Evolutionary conservation across 306 rosid species (phyloP).

Genomic region (Prunus mume): DNA sequence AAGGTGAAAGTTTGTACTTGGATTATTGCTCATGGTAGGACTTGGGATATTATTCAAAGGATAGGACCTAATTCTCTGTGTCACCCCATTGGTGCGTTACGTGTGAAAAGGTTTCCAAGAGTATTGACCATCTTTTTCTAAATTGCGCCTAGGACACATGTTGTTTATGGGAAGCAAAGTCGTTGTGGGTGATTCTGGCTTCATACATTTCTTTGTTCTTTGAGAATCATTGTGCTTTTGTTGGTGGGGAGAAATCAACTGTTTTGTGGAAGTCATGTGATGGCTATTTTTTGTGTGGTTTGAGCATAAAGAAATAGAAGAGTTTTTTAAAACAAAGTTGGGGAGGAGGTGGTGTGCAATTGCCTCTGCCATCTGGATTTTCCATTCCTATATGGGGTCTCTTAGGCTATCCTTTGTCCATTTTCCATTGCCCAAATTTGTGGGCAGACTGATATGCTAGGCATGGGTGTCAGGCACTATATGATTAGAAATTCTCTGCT

Average conservation of each 20-base stretch:
- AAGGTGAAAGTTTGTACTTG: background rate
- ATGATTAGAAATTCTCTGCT: background rate
- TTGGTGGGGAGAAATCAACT: background rate
- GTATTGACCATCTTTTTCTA: background rate
- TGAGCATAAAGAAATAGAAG: background rate
- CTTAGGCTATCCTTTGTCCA: background rate
- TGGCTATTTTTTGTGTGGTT: background rate
- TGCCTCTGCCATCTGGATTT: background rate
- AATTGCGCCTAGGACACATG: background rate
- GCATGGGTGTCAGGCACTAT: background rate
- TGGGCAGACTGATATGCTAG: background rate
- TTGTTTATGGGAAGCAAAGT: background rate
- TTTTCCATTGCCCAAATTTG: background rate
- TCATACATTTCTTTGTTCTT: background rate
- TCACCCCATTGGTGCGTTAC: background rate
- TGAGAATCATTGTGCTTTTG: background rate
- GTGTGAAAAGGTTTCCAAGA: background rate
- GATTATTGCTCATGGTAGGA: background rate
- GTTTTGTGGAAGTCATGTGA: background rate
- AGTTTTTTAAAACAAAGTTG: background rate
- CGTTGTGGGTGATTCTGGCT: background rate
- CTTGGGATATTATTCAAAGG: background rate
- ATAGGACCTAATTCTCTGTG: background rate
- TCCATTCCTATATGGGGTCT: background rate
- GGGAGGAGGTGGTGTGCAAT: background rate